Base-by-base conservation (phyloP, 306 rosid species). In the Nissolia schottii region DNA sequence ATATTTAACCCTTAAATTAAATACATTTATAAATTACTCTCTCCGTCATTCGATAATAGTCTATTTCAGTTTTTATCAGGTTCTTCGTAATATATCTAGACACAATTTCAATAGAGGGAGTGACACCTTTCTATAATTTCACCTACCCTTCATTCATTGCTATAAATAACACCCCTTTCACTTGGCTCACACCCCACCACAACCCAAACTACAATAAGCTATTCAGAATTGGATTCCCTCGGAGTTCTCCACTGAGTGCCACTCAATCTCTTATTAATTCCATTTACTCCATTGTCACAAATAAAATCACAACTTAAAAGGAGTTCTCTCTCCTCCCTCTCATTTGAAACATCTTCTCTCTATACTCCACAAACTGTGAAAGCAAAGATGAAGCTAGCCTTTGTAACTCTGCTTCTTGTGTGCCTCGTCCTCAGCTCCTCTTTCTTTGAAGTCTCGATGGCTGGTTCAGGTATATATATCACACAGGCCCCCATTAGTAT, bases 371-470 rank as follows among this genome's bases (percentile, higher is more conserved):
- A n/a, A n/a, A 45, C 32, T 27, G 0, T 34, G 3, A 18, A 6
- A 31, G 2, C 28, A 81, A n/a, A 80, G 55, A 88, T 90, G 96
- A 87, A 90, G 92, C 75, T 71, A 31, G 19, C 46, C 40, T 73
- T 84, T 35, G 77, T 78, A 27, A 43, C 82, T 64, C 14, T 81
- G 22, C 55, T 92, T 2, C 92, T 93, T 40, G 66, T 89, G 22
- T 79, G 77, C 65, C 89, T 92, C 53, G 75, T 92, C 66, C 83
- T 90, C 28, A 69, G 63, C 81, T 84, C 90, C 71, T 81, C 83
- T 28, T 56, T 88, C 70, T 59, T 87, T 0, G 59, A 90, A 76
- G 38, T 76, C 31, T 58, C 92, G 40, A 25, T 74, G 74, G 85
- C 91, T 37, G 66, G 77, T 51, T 57, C 82, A 57, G 80, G 91